These are phyloP conservation scores for Cubamyces sp. DNA, from an alignment of 768 basidiomycete genomes.

Conservation along the genomic window DNA sequence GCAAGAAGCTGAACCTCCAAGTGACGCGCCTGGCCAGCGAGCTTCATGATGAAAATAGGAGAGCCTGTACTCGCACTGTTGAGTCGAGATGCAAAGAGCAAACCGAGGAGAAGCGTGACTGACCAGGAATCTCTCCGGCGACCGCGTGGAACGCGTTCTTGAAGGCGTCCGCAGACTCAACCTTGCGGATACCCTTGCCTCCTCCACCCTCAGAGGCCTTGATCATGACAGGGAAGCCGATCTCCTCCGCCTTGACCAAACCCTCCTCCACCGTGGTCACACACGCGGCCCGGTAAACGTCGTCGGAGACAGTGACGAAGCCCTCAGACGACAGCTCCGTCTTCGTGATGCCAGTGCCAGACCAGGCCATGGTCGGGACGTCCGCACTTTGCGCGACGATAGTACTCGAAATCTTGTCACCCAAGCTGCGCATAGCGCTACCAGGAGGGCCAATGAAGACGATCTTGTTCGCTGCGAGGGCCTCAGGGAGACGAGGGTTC, in stretches of 20 bases:
- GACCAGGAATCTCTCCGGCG: conserved; percentile 95
- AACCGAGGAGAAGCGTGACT: conserved; percentile 28
- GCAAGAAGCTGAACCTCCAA: conserved; percentile 97
- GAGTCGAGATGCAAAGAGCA: neutral
- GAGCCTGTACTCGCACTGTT: conserved; percentile 60
- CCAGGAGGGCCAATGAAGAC: conserved; percentile 99
- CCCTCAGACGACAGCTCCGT: conserved; percentile 84
- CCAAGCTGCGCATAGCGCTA: conserved; percentile 97
- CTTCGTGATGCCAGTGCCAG: conserved; percentile 90
- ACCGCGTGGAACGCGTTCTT: conserved; percentile 95
- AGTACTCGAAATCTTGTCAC: conserved; percentile 99
- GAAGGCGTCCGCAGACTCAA: conserved; percentile 84
- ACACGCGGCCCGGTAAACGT: conserved; percentile 87
- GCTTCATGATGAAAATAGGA: conserved; percentile 99
- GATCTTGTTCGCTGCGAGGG: conserved; percentile 90
- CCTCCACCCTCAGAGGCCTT: conserved; percentile 99
- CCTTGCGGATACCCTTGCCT: conserved; percentile 98
- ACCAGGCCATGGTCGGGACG: conserved; percentile 99
- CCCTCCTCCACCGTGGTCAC: conserved; percentile 89
- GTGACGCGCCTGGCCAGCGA: conserved; percentile 96
- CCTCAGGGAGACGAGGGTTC: conserved; percentile 95
- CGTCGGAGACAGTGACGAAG: conserved; percentile 93
- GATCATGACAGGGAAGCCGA: conserved; percentile 99
- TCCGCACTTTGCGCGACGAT: conserved; percentile 97
- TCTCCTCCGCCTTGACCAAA: conserved; percentile 76